Evolutionary conservation across 306 rosid species (phyloP).

Genomic region (Rubus parviflorus): DNA sequence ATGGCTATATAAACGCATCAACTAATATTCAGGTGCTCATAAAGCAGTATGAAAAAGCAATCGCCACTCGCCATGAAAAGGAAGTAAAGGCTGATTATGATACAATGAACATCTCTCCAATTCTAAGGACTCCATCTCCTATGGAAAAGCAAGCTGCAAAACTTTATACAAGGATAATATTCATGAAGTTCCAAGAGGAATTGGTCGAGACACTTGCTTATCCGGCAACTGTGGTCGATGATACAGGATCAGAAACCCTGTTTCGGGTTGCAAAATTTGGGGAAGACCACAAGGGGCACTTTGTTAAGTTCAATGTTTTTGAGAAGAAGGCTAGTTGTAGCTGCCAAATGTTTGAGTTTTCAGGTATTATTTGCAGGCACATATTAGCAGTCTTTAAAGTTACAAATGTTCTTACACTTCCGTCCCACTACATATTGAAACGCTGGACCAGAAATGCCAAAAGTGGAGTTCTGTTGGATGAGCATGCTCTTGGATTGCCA

Average conservation of each 20-base stretch:
- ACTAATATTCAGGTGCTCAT: constrained; percentile 29
- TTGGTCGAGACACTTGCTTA: constrained; percentile 37
- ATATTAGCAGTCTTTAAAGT: constrained; percentile 43
- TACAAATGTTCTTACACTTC: constrained; percentile 44
- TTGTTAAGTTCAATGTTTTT: constrained; percentile 36
- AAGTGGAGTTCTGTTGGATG: constrained; percentile 37
- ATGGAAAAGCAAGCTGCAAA: constrained; percentile 44
- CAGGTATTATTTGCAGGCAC: constrained; percentile 43
- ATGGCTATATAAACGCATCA: constrained; percentile 35
- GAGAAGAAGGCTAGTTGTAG: constrained; percentile 41
- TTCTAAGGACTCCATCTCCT: constrained; percentile 42
- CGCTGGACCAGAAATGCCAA: constrained; percentile 46
- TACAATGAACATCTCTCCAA: constrained; percentile 26
- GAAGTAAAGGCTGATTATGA: constrained; percentile 42
- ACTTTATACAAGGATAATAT: constrained; percentile 27
- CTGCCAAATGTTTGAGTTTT: constrained; percentile 43
- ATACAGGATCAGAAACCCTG: constrained; percentile 21
- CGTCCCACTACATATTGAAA: constrained; percentile 40
- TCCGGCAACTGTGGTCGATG: constrained; percentile 29
- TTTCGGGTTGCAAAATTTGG: constrained; percentile 41
- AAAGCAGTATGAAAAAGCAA: constrained; percentile 33
- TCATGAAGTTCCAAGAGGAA: constrained; percentile 38
- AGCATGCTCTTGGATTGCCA: constrained; percentile 29
- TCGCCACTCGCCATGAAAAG: constrained; percentile 22
- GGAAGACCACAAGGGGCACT: constrained; percentile 29